These are phyloP conservation scores for Globisporangium rhizosaccharum DNA, from an alignment of 352 stramenopile species.

Conservation along the genomic window DNA sequence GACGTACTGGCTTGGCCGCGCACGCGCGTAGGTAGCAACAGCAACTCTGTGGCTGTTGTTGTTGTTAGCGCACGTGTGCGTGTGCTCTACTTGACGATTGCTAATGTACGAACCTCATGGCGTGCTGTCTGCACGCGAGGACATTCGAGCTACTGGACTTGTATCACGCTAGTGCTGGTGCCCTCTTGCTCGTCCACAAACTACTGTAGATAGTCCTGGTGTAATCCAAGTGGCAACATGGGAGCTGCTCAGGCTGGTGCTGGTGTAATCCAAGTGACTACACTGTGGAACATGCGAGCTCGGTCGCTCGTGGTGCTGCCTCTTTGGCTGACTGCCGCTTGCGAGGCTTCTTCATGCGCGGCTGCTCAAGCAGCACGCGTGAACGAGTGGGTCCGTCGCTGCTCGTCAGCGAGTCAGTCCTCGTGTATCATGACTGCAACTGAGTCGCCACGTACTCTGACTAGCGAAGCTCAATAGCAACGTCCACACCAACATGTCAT, in stretches of 20 bases:
- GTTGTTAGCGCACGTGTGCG: not conserved
- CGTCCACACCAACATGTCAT: not conserved
- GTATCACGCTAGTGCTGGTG: not conserved
- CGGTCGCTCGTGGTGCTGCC: not conserved
- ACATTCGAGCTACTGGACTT: too few species aligned
- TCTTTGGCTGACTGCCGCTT: not conserved
- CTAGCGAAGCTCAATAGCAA: not conserved
- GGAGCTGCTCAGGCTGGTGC: too few species aligned
- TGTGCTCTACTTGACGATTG: not conserved
- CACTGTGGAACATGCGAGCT: too few species aligned
- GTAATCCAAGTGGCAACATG: too few species aligned
- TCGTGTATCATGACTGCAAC: too few species aligned
- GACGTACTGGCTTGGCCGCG: not conserved
- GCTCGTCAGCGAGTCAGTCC: not conserved
- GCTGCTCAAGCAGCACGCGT: not conserved
- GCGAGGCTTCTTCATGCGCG: not conserved
- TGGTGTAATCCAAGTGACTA: not conserved
- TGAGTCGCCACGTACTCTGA: too few species aligned
- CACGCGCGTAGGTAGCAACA: not conserved
- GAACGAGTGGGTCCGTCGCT: not conserved
- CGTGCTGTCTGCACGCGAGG: not conserved
- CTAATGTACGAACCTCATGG: not conserved
- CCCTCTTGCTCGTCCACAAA: too few species aligned
- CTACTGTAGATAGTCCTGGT: too few species aligned
- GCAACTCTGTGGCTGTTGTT: too few species aligned